phyloP scores from a whole-genome alignment of 1,139 yeast species.

The Kodamaea plutei region DNA sequence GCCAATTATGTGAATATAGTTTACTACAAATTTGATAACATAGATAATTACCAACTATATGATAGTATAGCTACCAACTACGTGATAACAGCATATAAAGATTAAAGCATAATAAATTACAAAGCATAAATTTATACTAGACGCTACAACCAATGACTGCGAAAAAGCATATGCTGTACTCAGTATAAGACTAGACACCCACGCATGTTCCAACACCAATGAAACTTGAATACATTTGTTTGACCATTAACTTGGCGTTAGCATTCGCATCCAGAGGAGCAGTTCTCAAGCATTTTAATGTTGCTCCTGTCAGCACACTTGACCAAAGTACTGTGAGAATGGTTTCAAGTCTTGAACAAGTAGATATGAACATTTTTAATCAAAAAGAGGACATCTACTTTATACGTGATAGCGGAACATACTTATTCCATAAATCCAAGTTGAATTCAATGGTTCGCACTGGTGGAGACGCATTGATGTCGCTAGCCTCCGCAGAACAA shows the following conservation, averaged over 20 bases:
- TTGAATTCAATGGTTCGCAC: constrained; percentile 16
- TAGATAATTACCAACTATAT: too few species aligned
- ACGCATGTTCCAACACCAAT: background rate
- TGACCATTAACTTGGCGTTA: background rate
- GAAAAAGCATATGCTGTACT: too few species aligned
- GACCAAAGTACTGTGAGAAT: background rate
- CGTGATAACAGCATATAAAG: too few species aligned
- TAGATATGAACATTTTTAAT: constrained; percentile 7
- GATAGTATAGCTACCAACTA: too few species aligned
- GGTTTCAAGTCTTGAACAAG: background rate
- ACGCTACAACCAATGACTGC: too few species aligned
- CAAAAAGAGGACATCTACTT: constrained; percentile 13
- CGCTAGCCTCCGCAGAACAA: constrained; percentile 4
- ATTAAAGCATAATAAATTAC: too few species aligned
- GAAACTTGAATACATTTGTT: background rate
- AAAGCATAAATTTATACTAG: too few species aligned
- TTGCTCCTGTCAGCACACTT: background rate
- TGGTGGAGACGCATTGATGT: constrained; percentile 12
- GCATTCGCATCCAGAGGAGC: background rate
- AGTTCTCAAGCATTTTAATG: background rate
- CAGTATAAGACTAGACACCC: too few species aligned
- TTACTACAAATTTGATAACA: too few species aligned
- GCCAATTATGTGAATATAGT: too few species aligned
- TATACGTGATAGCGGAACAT: constrained; percentile 11
- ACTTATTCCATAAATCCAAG: constrained; percentile 15